Evolutionary conservation across 148 eudicot genomes (phyloP).

Genomic region (Vaccinium myrtillus): DNA sequence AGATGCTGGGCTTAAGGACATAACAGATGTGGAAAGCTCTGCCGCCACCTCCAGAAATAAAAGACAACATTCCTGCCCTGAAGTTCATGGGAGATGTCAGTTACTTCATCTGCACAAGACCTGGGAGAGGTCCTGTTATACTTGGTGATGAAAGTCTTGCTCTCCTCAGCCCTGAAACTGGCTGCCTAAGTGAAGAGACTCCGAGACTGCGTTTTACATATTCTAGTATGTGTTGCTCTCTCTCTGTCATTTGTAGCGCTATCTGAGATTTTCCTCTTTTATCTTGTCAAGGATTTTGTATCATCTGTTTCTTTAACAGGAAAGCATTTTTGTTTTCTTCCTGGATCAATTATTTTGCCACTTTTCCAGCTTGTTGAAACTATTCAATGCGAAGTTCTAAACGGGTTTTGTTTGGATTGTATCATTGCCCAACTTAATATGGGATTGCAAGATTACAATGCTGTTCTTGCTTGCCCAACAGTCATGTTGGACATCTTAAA

Average conservation of each 20-base stretch:
- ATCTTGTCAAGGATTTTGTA: background rate
- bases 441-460: background rate
- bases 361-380: background rate
- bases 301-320: background rate
- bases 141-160: slow-evolving; percentile 65
- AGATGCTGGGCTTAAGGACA: slow-evolving; percentile 70
- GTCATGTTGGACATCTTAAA: background rate
- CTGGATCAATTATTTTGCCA: background rate
- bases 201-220: background rate
- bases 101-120: slow-evolving; percentile 89
- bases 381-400: background rate
- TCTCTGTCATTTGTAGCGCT: background rate
- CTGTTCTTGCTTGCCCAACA: background rate
- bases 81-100: slow-evolving; percentile 69
- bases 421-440: background rate
- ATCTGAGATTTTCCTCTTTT: background rate
- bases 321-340: background rate
- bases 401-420: background rate
- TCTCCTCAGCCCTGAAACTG: slow-evolving; percentile 72
- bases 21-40: slow-evolving; percentile 71
- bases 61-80: slow-evolving; percentile 38
- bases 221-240: background rate
- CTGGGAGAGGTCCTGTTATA: slow-evolving; percentile 77
- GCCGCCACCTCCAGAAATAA: slow-evolving; percentile 64
- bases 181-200: slow-evolving; percentile 58